Conservation (phyloP, 352 stramenopile genomes). For the Phytophthora ramorum region DNA sequence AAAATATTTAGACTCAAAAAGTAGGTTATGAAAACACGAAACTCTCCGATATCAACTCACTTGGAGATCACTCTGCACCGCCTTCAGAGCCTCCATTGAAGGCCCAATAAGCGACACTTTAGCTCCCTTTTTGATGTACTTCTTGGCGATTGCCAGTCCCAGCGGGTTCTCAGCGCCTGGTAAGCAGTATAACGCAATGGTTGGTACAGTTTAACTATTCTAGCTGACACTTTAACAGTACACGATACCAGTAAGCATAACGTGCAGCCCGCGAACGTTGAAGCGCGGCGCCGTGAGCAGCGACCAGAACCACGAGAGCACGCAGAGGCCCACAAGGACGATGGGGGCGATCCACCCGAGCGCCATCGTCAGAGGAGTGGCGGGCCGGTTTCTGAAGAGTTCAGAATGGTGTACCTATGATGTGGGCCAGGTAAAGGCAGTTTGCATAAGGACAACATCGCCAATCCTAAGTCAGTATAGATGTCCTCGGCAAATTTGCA, state of each 20-base stretch:
- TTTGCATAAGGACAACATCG: background rate
- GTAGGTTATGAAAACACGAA: background rate
- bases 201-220: background rate
- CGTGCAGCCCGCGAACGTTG: constrained; percentile 55
- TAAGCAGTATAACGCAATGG: background rate
- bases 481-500: no score
- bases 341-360: constrained; percentile 48
- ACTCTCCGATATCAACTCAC: constrained; percentile 14
- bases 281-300: constrained; percentile 54
- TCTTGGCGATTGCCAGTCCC: constrained; percentile 67
- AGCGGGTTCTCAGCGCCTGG: constrained; percentile 49
- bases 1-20: constrained; percentile 1
- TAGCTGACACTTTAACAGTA: background rate
- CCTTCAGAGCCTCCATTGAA: constrained; percentile 42
- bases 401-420: background rate
- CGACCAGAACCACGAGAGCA: constrained; percentile 59
- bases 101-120: constrained; percentile 62
- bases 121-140: constrained; percentile 58
- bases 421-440: background rate
- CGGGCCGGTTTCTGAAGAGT: background rate
- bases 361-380: constrained; percentile 23
- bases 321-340: constrained; percentile 44
- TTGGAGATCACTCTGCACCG: constrained; percentile 43
- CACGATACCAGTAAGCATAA: constrained; percentile 59
- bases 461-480: no score